phyloP scores from a whole-genome alignment of 2,329 filamentous ascomycete species.

The Nemania sp. region DNA sequence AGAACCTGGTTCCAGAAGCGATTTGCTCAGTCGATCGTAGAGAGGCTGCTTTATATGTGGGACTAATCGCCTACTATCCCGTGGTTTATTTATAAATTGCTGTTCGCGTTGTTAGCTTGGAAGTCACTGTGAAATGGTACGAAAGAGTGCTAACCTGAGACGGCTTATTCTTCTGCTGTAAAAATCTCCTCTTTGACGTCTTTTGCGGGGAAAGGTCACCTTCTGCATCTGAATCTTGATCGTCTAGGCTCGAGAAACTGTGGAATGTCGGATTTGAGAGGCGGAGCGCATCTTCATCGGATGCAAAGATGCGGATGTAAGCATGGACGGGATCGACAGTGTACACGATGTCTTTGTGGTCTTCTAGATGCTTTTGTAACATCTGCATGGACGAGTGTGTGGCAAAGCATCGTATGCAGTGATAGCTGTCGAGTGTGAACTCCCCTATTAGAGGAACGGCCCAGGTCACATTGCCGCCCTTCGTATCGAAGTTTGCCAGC shows the following conservation, averaged over 20 bases:
- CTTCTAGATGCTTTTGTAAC: constrained; percentile 54
- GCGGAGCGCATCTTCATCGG: constrained; percentile 35
- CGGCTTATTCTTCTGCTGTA: constrained; percentile 25
- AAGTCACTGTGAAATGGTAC: neutral
- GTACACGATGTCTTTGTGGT: constrained; percentile 52
- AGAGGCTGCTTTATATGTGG: constrained; percentile 57
- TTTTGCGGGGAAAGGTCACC: constrained; percentile 35
- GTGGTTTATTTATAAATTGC: constrained; percentile 29
- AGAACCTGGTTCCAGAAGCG: constrained; percentile 53
- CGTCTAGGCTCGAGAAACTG: constrained; percentile 34
- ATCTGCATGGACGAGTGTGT: constrained; percentile 53
- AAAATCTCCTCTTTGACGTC: constrained; percentile 25
- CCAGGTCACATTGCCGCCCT: constrained; percentile 48
- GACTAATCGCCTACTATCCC: constrained; percentile 47
- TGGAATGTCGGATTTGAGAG: constrained; percentile 29
- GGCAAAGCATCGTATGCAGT: constrained; percentile 57
- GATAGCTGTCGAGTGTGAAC: constrained; percentile 53
- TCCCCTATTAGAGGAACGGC: constrained; percentile 51
- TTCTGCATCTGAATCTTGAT: constrained; percentile 34
- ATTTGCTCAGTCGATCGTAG: constrained; percentile 63
- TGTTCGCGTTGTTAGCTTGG: constrained; percentile 25
- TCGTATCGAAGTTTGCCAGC: constrained; percentile 35
- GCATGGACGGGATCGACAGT: constrained; percentile 43
- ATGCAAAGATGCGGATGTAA: constrained; percentile 36
- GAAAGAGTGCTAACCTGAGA: constrained; percentile 29